Conservation (phyloP, 495 filamentous ascomycete genomes). For the Penicillium cosmopolitanum region DNA sequence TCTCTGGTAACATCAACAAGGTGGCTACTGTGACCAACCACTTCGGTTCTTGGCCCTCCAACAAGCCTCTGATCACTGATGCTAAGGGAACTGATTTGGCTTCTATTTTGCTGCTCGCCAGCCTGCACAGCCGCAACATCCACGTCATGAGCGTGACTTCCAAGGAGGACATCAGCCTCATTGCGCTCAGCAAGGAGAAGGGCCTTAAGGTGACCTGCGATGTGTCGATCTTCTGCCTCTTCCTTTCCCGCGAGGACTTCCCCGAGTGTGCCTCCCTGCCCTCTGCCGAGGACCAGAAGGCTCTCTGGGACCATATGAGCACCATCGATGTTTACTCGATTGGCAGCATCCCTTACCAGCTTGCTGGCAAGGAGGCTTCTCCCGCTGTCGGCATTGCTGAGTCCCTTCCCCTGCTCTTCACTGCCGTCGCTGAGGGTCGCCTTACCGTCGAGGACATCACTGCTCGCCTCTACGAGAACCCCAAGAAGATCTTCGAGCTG, state of each 20-base stretch:
- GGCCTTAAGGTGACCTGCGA: slow-evolving; percentile 85
- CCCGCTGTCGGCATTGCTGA: slow-evolving; percentile 72
- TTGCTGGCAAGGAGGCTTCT: slow-evolving; percentile 64
- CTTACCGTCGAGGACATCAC: slow-evolving; percentile 76
- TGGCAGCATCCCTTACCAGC: slow-evolving; percentile 80
- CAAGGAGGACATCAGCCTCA: slow-evolving; percentile 80
- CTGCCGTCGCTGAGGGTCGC: slow-evolving; percentile 74
- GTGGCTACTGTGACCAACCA: slow-evolving; percentile 81
- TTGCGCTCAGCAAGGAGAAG: slow-evolving; percentile 80
- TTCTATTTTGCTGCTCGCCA: slow-evolving; percentile 77
- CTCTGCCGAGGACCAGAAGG: slow-evolving; percentile 70
- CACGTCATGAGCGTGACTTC: slow-evolving; percentile 83
- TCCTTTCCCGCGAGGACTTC: slow-evolving; percentile 75
- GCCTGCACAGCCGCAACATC: slow-evolving; percentile 80
- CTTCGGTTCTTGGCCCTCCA: slow-evolving; percentile 78
- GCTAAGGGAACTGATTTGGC: slow-evolving; percentile 83
- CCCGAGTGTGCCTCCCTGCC: slow-evolving; percentile 71
- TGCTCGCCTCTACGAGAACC: slow-evolving; percentile 74
- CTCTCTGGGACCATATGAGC: slow-evolving; percentile 76
- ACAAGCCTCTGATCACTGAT: slow-evolving; percentile 85
- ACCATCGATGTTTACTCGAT: slow-evolving; percentile 85
- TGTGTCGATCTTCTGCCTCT: slow-evolving; percentile 80
- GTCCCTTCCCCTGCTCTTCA: slow-evolving; percentile 76
- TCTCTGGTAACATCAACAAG: slow-evolving; percentile 85
- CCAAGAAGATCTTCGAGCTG: slow-evolving; percentile 83